Evolutionary conservation across 2,329 filamentous ascomycete species (phyloP).

Genomic region (Calonectria crousiana): DNA sequence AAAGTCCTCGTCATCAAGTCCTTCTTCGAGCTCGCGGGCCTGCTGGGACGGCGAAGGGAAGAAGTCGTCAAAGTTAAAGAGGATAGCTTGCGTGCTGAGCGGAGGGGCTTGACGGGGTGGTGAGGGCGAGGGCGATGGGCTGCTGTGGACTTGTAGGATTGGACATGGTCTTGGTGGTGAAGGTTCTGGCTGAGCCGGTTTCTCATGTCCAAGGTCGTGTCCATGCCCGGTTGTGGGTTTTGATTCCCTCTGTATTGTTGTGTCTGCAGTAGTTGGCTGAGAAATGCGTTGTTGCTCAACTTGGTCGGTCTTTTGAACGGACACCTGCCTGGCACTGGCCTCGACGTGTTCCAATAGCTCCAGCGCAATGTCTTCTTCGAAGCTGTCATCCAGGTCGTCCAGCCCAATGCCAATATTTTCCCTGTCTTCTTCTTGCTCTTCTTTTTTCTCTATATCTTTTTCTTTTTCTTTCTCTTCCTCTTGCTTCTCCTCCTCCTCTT

Average conservation of each 20-base stretch:
- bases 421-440: neutral
- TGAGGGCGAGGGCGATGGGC: conserved; percentile 28
- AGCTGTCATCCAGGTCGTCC: conserved; percentile 40
- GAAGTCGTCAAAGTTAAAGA: conserved; percentile 65
- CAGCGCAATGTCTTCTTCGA: conserved; percentile 43
- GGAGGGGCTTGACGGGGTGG: conserved; percentile 44
- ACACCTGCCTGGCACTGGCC: conserved; percentile 24
- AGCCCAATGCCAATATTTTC: conserved; percentile 17
- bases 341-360: conserved; percentile 41
- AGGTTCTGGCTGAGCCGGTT: neutral
- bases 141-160: conserved; percentile 8
- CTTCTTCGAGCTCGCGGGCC: conserved; percentile 63
- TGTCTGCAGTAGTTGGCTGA: neutral
- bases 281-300: neutral
- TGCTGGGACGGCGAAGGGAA: conserved; percentile 70
- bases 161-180: conserved; percentile 2
- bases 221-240: conserved; percentile 24
- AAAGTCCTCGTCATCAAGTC: conserved; percentile 26
- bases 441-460: neutral
- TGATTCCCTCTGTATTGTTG: neutral
- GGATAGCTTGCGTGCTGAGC: conserved; percentile 65
- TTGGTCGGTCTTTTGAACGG: neutral
- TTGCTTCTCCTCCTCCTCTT: conserved; percentile 16
- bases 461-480: neutral
- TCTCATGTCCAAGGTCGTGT: conserved; percentile 36